Evolutionary conservation across 2,329 filamentous ascomycete genomes (phyloP), one percentile per base, ranked within the genome.

Genomic region (Stagonosporopsis vannaccii): DNA sequence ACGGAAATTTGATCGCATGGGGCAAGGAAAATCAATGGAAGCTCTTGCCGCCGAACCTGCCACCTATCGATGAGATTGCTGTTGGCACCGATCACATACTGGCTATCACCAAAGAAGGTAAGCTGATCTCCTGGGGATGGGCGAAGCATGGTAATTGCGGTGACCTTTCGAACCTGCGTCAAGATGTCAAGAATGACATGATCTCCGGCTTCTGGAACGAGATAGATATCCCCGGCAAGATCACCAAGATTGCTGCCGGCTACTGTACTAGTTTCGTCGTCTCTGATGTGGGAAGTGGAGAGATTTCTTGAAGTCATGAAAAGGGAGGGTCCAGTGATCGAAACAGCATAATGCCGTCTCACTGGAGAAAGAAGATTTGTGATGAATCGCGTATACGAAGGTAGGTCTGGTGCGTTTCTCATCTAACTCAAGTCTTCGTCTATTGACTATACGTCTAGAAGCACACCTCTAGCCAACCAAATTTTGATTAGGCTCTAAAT

Each of bases 131-230:
- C 1, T 98, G 94, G 92, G 95, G 95, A 19, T 99, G 95, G 95
- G 93, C 92, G 2, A 94, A 98, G 77, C 95, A 99, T 77, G 95
- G 95, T 1, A 99, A 99, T 73, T 99, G 95, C 74, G 95, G 95
- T 3, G 55, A 70, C 69, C 6, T 60, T 36, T 1, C 51, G 17
- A 1, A 22, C 65, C 11, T 40, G 13, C 49, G 44, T 20, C 56
- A 58, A 2, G 56, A 64, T 6, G 41, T 67, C 1, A 62, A 63
- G 42, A 68, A 71, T 4, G 67, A 71, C 11, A 71, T 71, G 69
- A 59, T 72, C 33, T 66, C 47, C 35, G 69, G 67, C 0, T 60
- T 71, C 15, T 73, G 70, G 70, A 73, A 70, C 17, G 59, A 68
- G 11, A 69, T 73, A 19, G 39, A 56, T 1, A 51, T 73, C 20